Percentiles rank a stretch among this genome's conserved stretches.
Evolutionary conservation across 192 early-diverging fungal genomes (phyloP).

Genomic region (Diversispora eburnea): DNA sequence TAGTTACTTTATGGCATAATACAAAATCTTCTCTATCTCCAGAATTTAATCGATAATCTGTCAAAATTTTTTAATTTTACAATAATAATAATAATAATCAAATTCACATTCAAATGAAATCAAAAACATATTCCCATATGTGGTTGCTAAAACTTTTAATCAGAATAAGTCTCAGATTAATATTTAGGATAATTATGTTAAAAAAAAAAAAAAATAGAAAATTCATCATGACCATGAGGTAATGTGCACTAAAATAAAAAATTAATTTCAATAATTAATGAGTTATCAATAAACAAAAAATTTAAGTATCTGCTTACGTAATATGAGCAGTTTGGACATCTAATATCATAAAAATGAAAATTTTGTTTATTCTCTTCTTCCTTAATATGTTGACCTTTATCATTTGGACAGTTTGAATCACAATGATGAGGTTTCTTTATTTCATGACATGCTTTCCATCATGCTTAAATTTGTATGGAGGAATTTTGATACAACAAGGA

Average conservation of each 20-base stretch:
- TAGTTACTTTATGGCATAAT: slow-evolving; percentile 4
- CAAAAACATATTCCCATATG: neutral
- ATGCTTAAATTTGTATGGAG: neutral
- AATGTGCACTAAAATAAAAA: neutral
- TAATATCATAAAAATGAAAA: neutral
- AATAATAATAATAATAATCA: slow-evolving; percentile 5
- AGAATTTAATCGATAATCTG: neutral
- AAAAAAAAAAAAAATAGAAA: neutral
- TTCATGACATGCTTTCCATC: neutral
- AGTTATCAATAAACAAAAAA: neutral
- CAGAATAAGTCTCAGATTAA: neutral
- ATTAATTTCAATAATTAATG: neutral
- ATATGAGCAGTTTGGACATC: neutral
- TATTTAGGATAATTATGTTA: neutral
- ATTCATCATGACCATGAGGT: neutral
- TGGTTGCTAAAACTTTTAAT: neutral
- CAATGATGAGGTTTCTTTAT: neutral
- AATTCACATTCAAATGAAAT: neutral
- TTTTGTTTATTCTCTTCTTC: neutral
- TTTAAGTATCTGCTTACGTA: neutral
- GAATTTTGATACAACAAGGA: neutral
- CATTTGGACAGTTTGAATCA: neutral
- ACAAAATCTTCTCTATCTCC: slow-evolving; percentile 20
- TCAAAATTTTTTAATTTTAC: neutral
- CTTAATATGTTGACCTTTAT: neutral